Conservation (phyloP, 1,284 basidiomycete species). For the Macrocybe sp. region DNA sequence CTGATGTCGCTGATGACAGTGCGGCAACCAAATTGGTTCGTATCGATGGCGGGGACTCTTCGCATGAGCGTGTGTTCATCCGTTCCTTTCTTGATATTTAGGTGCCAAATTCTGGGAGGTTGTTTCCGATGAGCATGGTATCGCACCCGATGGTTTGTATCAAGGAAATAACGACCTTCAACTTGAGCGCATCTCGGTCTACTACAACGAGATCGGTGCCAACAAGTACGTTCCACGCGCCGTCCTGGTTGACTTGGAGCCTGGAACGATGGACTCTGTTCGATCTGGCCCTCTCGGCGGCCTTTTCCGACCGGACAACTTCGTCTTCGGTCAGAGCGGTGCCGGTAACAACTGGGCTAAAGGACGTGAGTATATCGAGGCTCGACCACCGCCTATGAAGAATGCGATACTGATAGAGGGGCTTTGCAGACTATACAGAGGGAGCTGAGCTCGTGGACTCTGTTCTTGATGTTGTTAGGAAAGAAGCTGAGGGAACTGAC, state of each 20-base stretch:
- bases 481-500: constrained; percentile 90
- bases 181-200: constrained; percentile 95
- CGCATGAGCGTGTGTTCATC: constrained; percentile 13
- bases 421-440: constrained; percentile 77
- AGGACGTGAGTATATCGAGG: constrained; percentile 59
- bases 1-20: constrained; percentile 44
- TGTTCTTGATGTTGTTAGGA: constrained; percentile 85
- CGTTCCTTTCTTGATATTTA: constrained; percentile 23
- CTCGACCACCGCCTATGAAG: background rate
- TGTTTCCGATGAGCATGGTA: constrained; percentile 96
- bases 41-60: constrained; percentile 19
- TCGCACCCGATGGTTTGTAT: constrained; percentile 90
- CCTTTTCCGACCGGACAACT: constrained; percentile 96
- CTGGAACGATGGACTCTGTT: constrained; percentile 95
- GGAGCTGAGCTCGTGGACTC: constrained; percentile 95
- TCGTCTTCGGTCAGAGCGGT: constrained; percentile 86
- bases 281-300: constrained; percentile 79
- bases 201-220: constrained; percentile 88
- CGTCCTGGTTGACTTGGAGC: constrained; percentile 92
- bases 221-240: constrained; percentile 98
- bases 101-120: constrained; percentile 99
- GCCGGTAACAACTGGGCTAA: constrained; percentile 98
- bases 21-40: constrained; percentile 96
- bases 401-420: background rate
- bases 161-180: constrained; percentile 93